These are phyloP conservation scores for Fusarium continuum DNA, from an alignment of 2,329 filamentous ascomycete species.

Conservation along the genomic window DNA sequence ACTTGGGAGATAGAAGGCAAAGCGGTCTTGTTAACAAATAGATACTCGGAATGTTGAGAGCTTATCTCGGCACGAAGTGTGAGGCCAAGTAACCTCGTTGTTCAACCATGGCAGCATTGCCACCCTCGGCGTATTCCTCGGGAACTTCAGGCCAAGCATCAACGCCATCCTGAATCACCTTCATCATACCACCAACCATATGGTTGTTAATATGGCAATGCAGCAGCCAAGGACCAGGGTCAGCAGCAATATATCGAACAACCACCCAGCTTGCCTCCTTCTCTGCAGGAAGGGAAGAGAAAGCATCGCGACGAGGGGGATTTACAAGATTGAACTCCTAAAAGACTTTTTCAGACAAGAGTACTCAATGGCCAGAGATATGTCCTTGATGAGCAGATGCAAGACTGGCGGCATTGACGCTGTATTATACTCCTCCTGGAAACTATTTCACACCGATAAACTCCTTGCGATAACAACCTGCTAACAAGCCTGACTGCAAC, in stretches of 20 bases:
- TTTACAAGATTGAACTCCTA: conserved; percentile 67
- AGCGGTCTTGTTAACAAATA: not conserved
- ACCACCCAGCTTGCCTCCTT: conserved; percentile 54
- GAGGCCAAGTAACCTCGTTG: not conserved
- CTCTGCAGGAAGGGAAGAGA: conserved; percentile 39
- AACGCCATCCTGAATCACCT: conserved; percentile 60
- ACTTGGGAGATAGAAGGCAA: not conserved
- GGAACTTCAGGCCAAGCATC: conserved; percentile 56
- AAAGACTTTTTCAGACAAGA: too few species aligned
- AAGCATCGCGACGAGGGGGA: conserved; percentile 62
- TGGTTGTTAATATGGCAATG: conserved; percentile 67
- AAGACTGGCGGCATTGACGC: not conserved
- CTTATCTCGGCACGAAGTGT: conserved; percentile 11
- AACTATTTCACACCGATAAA: not conserved
- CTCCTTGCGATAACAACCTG: not conserved
- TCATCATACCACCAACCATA: conserved; percentile 62
- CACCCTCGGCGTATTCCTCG: conserved; percentile 46
- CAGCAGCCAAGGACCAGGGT: conserved; percentile 63
- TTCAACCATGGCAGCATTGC: not conserved
- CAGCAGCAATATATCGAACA: conserved; percentile 61
- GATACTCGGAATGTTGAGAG: conserved; percentile 3
- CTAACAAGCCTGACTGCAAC: not conserved
- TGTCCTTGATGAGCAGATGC: too few species aligned
- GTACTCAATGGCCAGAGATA: not conserved
- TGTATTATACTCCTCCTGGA: conserved; percentile 5